A percentile compares a stretch with the other conserved stretches of the same genome.
Evolutionary conservation across 257 asterid genomes (phyloP).

Genomic region (Nicotiana tabacum): DNA sequence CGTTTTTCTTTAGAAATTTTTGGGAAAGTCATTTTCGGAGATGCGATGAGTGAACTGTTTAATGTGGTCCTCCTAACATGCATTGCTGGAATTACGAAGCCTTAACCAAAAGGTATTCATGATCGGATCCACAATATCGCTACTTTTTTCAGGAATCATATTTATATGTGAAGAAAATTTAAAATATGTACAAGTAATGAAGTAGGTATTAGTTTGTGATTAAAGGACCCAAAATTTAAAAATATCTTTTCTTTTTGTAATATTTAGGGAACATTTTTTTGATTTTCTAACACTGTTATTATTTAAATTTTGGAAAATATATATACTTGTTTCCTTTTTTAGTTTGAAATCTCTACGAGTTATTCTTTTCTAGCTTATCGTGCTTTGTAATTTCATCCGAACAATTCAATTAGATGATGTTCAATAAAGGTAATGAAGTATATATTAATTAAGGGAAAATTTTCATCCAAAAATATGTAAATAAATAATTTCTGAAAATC

Average conservation of each 20-base stretch:
- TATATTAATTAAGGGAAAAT: not conserved
- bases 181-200: not conserved
- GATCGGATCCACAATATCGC: not conserved
- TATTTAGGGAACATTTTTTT: not conserved
- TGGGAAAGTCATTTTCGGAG: not conserved
- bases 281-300: not conserved
- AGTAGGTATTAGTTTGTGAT: not conserved
- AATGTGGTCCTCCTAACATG: slow-evolving; percentile 10
- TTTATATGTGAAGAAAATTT: not conserved
- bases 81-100: not conserved
- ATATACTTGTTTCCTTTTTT: not conserved
- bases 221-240: not conserved
- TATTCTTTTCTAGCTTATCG: no score
- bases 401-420: not conserved
- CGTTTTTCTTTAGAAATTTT: no score
- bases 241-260: not conserved
- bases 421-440: not conserved
- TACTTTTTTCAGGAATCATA: not conserved
- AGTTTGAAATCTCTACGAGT: not conserved
- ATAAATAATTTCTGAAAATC: no score
- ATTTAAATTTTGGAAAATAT: not conserved
- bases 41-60: not conserved
- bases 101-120: not conserved
- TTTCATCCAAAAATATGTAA: no score
- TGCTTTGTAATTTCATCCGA: no score